These are phyloP conservation scores for Plasmodium fragile DNA, from an alignment of 169 alveolate species.

Conservation along the genomic window DNA sequence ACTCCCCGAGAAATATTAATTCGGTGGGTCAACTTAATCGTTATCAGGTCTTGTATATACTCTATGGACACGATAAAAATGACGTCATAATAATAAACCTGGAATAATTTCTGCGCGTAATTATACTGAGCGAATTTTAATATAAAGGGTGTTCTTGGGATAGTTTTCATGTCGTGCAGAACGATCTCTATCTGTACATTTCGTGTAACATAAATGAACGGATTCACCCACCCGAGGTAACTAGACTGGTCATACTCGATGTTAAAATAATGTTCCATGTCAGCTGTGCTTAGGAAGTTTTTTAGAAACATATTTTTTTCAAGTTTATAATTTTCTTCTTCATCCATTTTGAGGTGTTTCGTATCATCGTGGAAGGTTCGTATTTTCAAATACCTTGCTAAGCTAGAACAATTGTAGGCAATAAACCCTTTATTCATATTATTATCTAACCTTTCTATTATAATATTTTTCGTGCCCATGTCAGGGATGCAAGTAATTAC, in stretches of 20 bases:
- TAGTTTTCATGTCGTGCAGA: conserved; percentile 85
- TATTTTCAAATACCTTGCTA: conserved; percentile 82
- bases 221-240: conserved; percentile 90
- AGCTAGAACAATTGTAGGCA: conserved; percentile 82
- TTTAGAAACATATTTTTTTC: conserved; percentile 58
- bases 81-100: conserved; percentile 31
- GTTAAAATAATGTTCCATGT: conserved; percentile 78
- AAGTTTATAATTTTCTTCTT: conserved; percentile 23
- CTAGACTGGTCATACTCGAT: conserved; percentile 82
- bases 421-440: conserved; percentile 82
- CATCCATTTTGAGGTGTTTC: conserved; percentile 25
- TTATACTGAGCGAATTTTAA: conserved; percentile 80
- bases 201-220: conserved; percentile 85
- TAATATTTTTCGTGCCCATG: conserved; percentile 85
- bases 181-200: conserved; percentile 84
- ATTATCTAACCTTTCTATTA: conserved; percentile 79
- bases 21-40: conserved; percentile 46
- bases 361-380: conserved; percentile 85
- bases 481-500: conserved; percentile 87
- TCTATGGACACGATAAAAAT: conserved; percentile 54
- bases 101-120: conserved; percentile 55
- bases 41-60: conserved; percentile 63
- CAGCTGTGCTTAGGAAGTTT: conserved; percentile 38
- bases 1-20: background rate
- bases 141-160: conserved; percentile 87